Evolutionary conservation across 208 protist genomes (phyloP), one percentile per base, ranked within the genome.

Genomic region (Angomonas ambiguus): DNA sequence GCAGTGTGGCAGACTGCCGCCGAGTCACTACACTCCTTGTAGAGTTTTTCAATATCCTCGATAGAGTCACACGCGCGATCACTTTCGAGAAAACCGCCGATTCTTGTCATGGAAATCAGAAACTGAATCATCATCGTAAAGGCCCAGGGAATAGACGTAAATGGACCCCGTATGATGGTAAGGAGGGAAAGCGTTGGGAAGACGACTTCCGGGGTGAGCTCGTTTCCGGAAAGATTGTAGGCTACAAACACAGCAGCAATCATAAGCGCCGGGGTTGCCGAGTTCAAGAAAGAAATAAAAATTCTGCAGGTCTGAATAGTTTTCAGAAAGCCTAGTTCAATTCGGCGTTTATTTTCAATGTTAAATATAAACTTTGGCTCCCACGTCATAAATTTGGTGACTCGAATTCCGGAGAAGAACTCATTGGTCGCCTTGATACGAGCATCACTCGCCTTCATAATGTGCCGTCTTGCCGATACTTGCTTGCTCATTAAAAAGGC

Each of bases 381-480:
- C 89, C 92, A 97, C 2, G 76, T 81, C 76, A 91, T 96, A 1
- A 97, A 80, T 69, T 98, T 98, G 35, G 96, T 80, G 16, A 97
- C 78, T 49, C 88, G 77, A 18, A 97, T 97, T 4, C 86, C 83
- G n/a, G 76, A 79, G 6, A 98, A 56, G 10, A 97, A 62, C 71
- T 98, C 93, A 64, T 88, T 95, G 10, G 91, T 94, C 2, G 72
- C 42, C 65, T 85, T 84, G 30, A 97, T 75, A 60, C 95, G 85
- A 16, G 77, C 49, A 69, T 98, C 96, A 22, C 74, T 94, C 80
- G 51, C 67, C 45, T 5, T 27, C 64, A 2, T 80, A 38, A 42
- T 88, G 72, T 4, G 59, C 24, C 63, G 67, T 58, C 3, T 69
- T 62, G 38, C 74, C 64, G 16, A 63, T 62, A 28, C 67, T 62